Evolutionary conservation across 768 basidiomycete species (phyloP).

Genomic region (Leccinum truebloodii): DNA sequence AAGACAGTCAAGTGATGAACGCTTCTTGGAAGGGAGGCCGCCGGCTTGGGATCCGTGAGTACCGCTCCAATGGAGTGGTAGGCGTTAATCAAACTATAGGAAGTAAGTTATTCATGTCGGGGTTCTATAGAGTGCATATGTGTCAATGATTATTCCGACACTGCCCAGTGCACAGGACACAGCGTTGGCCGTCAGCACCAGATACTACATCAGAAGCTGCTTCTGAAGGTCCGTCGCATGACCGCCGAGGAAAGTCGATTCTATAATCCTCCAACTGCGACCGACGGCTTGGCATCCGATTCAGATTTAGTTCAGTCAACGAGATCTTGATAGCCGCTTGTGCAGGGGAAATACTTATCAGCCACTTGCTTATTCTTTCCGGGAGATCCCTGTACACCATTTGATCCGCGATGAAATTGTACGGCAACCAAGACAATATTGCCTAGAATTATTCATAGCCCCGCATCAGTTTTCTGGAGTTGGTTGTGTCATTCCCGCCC

Average conservation of each 20-base stretch:
- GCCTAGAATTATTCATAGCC: not conserved
- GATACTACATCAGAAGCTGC: not conserved
- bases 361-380: not conserved
- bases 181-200: too few relatives aligned
- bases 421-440: not conserved
- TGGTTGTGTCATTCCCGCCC: conserved; percentile 23
- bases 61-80: not conserved
- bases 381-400: conserved; percentile 1
- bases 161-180: too few relatives aligned
- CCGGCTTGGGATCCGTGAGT: conserved; percentile 14
- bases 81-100: conserved; percentile 2
- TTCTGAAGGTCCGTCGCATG: conserved; percentile 4
- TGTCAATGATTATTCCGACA: too few relatives aligned
- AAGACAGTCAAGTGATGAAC: conserved; percentile 53
- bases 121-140: too few relatives aligned
- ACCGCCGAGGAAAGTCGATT: not conserved
- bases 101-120: not conserved
- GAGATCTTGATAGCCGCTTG: not conserved
- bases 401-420: conserved; percentile 6
- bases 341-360: not conserved
- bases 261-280: not conserved
- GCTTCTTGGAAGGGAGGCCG: conserved; percentile 33
- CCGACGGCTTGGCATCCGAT: not conserved
- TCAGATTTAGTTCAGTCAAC: not conserved
- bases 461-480: conserved; percentile 21